These are phyloP conservation scores for Xylaria scruposa DNA, from an alignment of 495 filamentous ascomycete species.

Conservation along the genomic window DNA sequence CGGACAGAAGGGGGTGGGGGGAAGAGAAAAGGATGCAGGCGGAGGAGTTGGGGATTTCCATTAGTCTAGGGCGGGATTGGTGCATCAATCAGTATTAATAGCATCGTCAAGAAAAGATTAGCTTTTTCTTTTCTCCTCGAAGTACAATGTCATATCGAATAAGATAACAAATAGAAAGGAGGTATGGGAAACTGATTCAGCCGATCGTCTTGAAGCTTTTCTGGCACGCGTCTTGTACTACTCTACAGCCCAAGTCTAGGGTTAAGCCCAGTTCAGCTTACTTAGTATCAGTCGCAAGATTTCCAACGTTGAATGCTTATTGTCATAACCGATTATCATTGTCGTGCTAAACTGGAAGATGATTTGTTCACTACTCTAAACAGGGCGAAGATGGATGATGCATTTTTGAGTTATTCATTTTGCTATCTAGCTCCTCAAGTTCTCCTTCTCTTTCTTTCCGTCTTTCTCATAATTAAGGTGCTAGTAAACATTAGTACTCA, in stretches of 20 bases:
- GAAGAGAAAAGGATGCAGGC: background rate
- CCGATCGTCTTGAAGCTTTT: background rate
- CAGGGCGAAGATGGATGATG: background rate
- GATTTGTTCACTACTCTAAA: background rate
- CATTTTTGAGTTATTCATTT: background rate
- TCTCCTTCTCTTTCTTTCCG: slow-evolving; percentile 3
- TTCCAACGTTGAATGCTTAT: background rate
- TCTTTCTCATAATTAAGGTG: slow-evolving; percentile 17
- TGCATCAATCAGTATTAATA: background rate
- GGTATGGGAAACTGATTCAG: background rate
- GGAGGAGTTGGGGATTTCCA: background rate
- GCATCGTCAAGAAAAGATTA: background rate
- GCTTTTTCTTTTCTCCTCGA: background rate
- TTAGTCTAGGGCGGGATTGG: background rate
- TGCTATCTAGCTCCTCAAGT: background rate
- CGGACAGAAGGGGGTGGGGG: background rate
- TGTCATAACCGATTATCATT: background rate
- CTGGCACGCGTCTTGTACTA: background rate
- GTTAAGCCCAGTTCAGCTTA: no score
- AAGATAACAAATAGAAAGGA: background rate
- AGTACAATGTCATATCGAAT: background rate
- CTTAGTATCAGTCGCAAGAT: background rate
- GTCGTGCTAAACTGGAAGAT: background rate
- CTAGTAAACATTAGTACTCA: slow-evolving; percentile 37
- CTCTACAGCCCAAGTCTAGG: no score